Base-by-base conservation (phyloP, 2,329 filamentous ascomycete genomes). In the Mycosphaerella arachidis region DNA sequence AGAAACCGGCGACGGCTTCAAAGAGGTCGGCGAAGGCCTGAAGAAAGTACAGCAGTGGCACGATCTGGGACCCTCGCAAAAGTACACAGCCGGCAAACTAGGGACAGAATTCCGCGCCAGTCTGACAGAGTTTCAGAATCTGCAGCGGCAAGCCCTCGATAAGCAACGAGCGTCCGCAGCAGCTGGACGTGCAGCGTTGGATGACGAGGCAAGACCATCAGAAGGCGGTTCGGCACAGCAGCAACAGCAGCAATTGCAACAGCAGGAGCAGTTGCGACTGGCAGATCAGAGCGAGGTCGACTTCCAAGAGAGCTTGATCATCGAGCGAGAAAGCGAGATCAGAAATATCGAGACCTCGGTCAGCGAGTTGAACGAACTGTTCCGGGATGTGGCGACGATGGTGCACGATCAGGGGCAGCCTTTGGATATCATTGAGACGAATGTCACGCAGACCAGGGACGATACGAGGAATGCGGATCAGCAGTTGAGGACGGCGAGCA, bases 301-400 rank as follows among this genome's bases (percentile, higher is more conserved):
- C 73, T 99, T 97, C 78, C 94, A 99, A 73, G 94, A 99, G 68
- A 87, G 89, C 16, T 81, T 99, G 60, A 99, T 99, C 72, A 88
- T 95, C 62, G 93, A 99, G 81, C 92, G 95, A 56, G 94, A 99
- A 76, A 87, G 91, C 59, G 94, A 99, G 79, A 99, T 99, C 67
- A 88, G 92, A 63, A 95, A 96, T 73, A 99, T 99, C 70, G 94
- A 97, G 78, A 92, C 97, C 75, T 92, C 90, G 57, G 94, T 99
- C 6, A 90, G 90, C 57, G 94, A 99, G 71, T 80, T 99, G 63
- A 99, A 99, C 70, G 94, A 97, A 71, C 83, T 99, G 48, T 99
- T 99, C 81, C 84, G 92, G 64, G 93, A 99, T 78, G 92, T 99
- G n/a, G 94, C 93, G 51, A 92, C 96, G 75, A 97, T 99, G 75